Evolutionary conservation across 2,329 filamentous ascomycete species (phyloP).

Genomic region (Arthrinium puccinioides): DNA sequence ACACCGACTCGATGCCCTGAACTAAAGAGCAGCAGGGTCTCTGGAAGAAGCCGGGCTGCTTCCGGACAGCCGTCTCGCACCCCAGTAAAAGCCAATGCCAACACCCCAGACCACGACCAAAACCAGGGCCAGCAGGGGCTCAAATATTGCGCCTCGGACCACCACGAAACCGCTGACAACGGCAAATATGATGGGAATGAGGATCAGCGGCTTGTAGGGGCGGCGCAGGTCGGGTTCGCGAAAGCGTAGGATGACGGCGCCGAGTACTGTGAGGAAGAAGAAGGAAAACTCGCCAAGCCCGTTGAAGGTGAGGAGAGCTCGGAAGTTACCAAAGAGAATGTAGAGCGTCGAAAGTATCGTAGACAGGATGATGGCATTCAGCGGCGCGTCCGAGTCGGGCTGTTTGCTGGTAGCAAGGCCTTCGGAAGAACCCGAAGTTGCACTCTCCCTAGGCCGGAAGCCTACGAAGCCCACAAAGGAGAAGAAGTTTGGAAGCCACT

Average conservation of each 20-base stretch:
- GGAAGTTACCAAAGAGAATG: constrained; percentile 53
- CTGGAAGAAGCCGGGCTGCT: too few relatives aligned
- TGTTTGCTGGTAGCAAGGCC: constrained; percentile 3
- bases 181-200: constrained; percentile 45
- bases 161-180: constrained; percentile 55
- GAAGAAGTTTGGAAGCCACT: constrained; percentile 22
- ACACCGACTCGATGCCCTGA: too few relatives aligned
- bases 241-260: constrained; percentile 47
- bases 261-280: constrained; percentile 56
- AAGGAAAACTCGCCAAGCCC: constrained; percentile 55
- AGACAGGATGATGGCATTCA: constrained; percentile 46
- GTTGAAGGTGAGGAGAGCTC: constrained; percentile 53
- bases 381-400: constrained; percentile 37
- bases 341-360: constrained; percentile 45
- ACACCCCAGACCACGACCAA: constrained; percentile 43
- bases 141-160: constrained; percentile 50
- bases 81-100: constrained; percentile 36
- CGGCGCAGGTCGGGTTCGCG: constrained; percentile 46
- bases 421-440: constrained; percentile 3
- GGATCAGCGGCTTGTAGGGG: constrained; percentile 46
- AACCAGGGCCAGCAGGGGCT: constrained; percentile 43
- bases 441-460: constrained; percentile 7
- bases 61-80: too few relatives aligned
- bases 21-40: too few relatives aligned
- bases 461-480: constrained; percentile 36